Evolutionary conservation across 306 rosid genomes (phyloP).

Genomic region (Fagus crenata): DNA sequence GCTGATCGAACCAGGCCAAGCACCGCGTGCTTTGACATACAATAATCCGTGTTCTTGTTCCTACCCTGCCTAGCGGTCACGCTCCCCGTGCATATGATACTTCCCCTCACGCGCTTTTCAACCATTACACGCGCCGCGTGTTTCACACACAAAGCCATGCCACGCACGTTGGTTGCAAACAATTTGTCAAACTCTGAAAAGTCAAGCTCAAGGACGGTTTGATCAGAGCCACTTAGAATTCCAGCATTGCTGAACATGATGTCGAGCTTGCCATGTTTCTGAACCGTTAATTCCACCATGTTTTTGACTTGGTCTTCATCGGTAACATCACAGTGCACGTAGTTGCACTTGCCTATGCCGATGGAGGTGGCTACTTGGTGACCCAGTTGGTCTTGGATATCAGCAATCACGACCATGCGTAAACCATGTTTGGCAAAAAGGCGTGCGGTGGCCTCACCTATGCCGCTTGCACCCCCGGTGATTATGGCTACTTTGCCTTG

Average conservation of each 20-base stretch:
- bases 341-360: conserved; percentile 37
- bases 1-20: conserved; percentile 44
- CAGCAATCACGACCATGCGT: conserved; percentile 49
- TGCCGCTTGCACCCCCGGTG: conserved; percentile 64
- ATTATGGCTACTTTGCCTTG: conserved; percentile 51
- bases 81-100: conserved; percentile 50
- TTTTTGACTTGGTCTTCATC: conserved; percentile 48
- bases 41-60: conserved; percentile 11
- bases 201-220: conserved; percentile 42
- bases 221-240: conserved; percentile 11
- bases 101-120: conserved; percentile 41
- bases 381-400: conserved; percentile 51
- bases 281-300: conserved; percentile 37
- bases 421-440: conserved; percentile 43
- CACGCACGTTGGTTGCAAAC: conserved; percentile 23
- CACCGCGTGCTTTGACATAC: conserved; percentile 54
- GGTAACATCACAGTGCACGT: conserved; percentile 53
- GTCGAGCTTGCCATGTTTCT: conserved; percentile 40
- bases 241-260: conserved; percentile 67
- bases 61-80: not conserved
- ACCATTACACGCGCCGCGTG: conserved; percentile 58
- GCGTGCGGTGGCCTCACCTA: conserved; percentile 55
- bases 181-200: conserved; percentile 30
- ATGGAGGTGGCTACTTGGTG: conserved; percentile 43
- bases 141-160: conserved; percentile 44